These are phyloP conservation scores for Podila verticillata DNA, from an alignment of 192 early-diverging fungal species.

Conservation along the genomic window DNA sequence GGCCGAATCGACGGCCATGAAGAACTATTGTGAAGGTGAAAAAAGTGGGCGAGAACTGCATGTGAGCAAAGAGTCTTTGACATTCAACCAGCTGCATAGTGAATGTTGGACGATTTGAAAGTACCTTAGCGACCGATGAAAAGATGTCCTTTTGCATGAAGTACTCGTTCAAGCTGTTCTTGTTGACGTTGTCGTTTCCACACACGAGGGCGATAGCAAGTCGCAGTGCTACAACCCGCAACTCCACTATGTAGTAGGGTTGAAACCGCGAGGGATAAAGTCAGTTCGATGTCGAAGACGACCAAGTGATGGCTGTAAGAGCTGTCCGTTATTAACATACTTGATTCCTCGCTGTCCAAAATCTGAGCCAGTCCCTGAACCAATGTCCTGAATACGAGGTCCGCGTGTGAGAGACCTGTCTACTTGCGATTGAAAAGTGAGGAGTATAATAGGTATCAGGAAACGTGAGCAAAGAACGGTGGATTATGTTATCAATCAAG, in stretches of 20 bases:
- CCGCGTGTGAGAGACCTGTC: conserved; percentile 40
- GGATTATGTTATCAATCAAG: no score
- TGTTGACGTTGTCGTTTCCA: conserved; percentile 67
- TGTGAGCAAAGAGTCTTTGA: not conserved
- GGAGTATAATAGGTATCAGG: not conserved
- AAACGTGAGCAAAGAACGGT: not conserved
- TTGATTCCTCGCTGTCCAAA: conserved; percentile 28
- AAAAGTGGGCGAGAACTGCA: not conserved
- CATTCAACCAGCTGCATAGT: not conserved
- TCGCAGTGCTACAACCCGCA: conserved; percentile 42
- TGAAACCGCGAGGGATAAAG: not conserved
- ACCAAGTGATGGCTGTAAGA: no score
- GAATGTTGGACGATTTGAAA: not conserved
- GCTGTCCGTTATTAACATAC: not conserved
- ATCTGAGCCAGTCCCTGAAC: conserved; percentile 27
- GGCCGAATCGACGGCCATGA: conserved; percentile 42
- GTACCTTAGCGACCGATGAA: conserved; percentile 54
- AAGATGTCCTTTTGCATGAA: conserved; percentile 64
- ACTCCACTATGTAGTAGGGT: conserved; percentile 17
- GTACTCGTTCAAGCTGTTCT: conserved; percentile 67
- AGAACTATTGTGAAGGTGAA: conserved; percentile 27
- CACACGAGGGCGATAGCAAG: conserved; percentile 55
- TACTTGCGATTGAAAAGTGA: conserved; percentile 6
- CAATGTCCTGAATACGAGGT: conserved; percentile 47
- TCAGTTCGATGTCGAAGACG: no score